These are phyloP conservation scores for Linum lewisii DNA, from an alignment of 345 rosid species.

Conservation along the genomic window DNA sequence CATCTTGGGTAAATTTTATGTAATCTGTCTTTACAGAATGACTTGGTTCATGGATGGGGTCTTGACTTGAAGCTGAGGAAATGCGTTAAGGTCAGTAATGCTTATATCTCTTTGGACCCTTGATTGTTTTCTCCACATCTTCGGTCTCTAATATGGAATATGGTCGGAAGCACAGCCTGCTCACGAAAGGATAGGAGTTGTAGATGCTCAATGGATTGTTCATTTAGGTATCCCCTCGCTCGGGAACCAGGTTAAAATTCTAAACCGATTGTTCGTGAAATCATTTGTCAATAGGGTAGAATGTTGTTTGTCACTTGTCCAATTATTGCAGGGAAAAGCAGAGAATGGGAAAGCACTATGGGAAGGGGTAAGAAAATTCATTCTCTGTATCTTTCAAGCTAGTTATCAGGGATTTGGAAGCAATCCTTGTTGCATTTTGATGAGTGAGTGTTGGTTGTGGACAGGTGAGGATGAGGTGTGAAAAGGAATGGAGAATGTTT, in stretches of 20 bases:
- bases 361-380: slow-evolving; percentile 48
- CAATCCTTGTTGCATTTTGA: not conserved
- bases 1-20: not conserved
- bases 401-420: not conserved
- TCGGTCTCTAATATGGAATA: not conserved
- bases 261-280: not conserved
- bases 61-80: slow-evolving; percentile 89
- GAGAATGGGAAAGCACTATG: slow-evolving; percentile 42
- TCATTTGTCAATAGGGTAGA: not conserved
- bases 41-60: slow-evolving; percentile 99
- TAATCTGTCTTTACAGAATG: slow-evolving; percentile 50
- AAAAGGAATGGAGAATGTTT: slow-evolving; percentile 74
- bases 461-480: slow-evolving; percentile 84
- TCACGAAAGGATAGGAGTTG: slow-evolving; percentile 61
- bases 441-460: not conserved
- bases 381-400: not conserved
- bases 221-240: slow-evolving; percentile 67
- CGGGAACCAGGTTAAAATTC: slow-evolving; percentile 49
- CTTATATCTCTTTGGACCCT: slow-evolving; percentile 8
- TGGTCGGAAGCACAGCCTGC: slow-evolving; percentile 35
- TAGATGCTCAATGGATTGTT: slow-evolving; percentile 63
- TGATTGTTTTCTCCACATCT: not conserved
- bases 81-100: slow-evolving; percentile 63
- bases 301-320: not conserved
- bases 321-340: slow-evolving; percentile 33